Conservation (phyloP, 164 flowering plant genomes). For the Taxillus chinensis region DNA sequence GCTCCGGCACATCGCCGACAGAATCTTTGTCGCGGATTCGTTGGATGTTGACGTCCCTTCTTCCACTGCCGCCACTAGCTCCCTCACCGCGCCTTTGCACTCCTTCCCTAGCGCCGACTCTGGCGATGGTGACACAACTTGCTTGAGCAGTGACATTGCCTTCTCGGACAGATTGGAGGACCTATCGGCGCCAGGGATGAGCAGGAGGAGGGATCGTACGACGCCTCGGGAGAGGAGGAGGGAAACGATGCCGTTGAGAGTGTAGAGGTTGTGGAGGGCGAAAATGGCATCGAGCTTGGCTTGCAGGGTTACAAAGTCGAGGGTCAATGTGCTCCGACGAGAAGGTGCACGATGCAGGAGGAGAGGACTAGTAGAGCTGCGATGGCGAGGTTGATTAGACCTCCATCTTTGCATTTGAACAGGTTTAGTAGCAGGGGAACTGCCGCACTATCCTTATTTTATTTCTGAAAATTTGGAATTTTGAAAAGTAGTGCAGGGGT, state of each 20-base stretch:
- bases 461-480: constrained; percentile 32
- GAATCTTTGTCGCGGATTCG: constrained; percentile 46
- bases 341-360: constrained; percentile 32
- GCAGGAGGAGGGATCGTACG: constrained; percentile 17
- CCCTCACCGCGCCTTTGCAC: constrained; percentile 23
- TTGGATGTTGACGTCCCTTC: constrained; percentile 42
- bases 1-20: constrained; percentile 31
- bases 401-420: constrained; percentile 21
- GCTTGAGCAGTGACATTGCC: constrained; percentile 33
- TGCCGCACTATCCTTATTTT: constrained; percentile 35
- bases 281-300: constrained; percentile 39
- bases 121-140: constrained; percentile 25
- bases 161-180: constrained; percentile 37
- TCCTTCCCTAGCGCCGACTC: constrained; percentile 21
- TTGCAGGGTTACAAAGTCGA: constrained; percentile 15
- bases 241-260: constrained; percentile 19
- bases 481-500: no score
- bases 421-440: constrained; percentile 26
- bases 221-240: constrained; percentile 21
- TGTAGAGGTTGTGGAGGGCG: constrained; percentile 56
- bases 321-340: constrained; percentile 24
- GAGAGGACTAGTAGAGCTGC: constrained; percentile 50
- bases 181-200: constrained; percentile 20
- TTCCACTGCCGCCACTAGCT: constrained; percentile 49
- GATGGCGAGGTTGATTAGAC: constrained; percentile 27